Base-by-base conservation (phyloP, 2,329 filamentous ascomycete species). In the Amauroascus niger region DNA sequence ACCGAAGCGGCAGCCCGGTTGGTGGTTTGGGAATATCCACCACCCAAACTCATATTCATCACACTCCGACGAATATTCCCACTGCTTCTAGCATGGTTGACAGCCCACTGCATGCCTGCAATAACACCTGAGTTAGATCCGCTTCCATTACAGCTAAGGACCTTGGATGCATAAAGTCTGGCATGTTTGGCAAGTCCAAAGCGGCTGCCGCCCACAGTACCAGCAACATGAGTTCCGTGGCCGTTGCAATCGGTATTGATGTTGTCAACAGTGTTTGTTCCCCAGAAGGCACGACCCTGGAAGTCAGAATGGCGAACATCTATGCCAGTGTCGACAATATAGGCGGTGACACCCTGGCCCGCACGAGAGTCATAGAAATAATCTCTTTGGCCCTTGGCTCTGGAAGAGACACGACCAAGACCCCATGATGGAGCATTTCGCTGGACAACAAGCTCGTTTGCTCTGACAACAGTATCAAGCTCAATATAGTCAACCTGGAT, bases 121-220 rank as follows among this genome's bases (percentile, higher is more conserved):
- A 80, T 71, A 57, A 76, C 75, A 59, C 71, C 70, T 18, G 69
- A 66, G 49, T 67, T 70, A 22, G 67, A 72, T 33, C 77, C 77
- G 44, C 68, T 69, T 44, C 74, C 73, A 11, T 73, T 63, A 28
- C 66, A 67, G 47, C 71, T 71, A 22, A 78, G 69, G 56, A 68
- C 76, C 64, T 78, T 79, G 56, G 81, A 74, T 45, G 75, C 75
- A 30, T 71, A 58, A 14, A 72, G 52, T 18, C 58, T 65, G 24
- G 68, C 64, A 53, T 65, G 64, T 60, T 71, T 70, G 33, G 69
- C 65, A 53, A 72, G 60, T 55, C 70, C 69, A 48, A 63, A 71
- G 3, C 59, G 64, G 35, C 57, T 62, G 14, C 64, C 63, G 18
- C 56, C 69, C 28, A 67, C 64, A 37, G 66, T 72, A 33, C 67